Base-by-base conservation (phyloP, 2,329 filamentous ascomycete species). In the Stemphylium beticola region DNA sequence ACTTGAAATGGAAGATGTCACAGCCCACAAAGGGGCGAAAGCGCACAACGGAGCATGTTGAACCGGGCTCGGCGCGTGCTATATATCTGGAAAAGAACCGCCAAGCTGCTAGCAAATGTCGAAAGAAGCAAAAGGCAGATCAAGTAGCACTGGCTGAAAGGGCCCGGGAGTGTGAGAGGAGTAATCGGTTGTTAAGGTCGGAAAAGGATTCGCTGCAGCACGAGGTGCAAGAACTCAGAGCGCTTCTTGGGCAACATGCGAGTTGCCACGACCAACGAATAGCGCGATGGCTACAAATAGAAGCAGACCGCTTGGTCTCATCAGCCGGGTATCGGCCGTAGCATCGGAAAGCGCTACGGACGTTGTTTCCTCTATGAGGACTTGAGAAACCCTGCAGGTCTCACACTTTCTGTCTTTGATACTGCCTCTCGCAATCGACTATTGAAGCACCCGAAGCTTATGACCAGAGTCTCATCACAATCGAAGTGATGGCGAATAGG, bases 91-190 rank as follows among this genome's bases (percentile, higher is more conserved):
- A 89, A 71, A 83, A 88, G 51, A 92, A 92, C 69, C 82, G 88
- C 6, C 76, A 88, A 6, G 89, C 89, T 0, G 89, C 89, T 1
- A 88, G 84, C 66, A 91, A 90, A 66, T 91, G 88, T 66, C 82
- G 89, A 4, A 83, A 84, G 64, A 90, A 90, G 74, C 85, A 85
- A 68, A 85, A 85, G 66, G 77, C 78, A 55, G 80, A 82, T 54
- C 81, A 80, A 14, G 77, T 81, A 45, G 69, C 77, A 26, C 77
- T 85, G 2, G 81, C 85, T 45, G 74, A 76, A 49, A 69, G 64
- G 42, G 72, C 76, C 4, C 70, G 77, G 24, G 67, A 71, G 1
- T 61, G 67, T 2, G 72, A 72, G 42, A 54, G 59, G 14, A 64
- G 47, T 34, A 73, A 74, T 47, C 67, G 64, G 26, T 41, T 60